Evolutionary conservation across 2,329 filamentous ascomycete genomes (phyloP).

Genomic region (Arthroderma uncinatum): DNA sequence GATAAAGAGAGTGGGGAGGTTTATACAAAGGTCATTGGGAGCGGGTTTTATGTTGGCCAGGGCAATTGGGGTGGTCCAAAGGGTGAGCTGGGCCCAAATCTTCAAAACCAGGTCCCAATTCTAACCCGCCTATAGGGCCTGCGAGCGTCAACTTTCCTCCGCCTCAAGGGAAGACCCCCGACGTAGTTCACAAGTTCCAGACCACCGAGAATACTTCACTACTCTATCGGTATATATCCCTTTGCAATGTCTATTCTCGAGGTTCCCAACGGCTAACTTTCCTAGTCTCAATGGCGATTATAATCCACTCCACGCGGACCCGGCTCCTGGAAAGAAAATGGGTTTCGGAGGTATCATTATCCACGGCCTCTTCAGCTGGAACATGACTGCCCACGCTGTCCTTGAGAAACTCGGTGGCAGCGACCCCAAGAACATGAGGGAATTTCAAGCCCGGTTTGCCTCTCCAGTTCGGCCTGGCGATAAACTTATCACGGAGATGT

Average conservation of each 20-base stretch:
- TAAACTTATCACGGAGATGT: slow-evolving; percentile 69
- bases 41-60: slow-evolving; percentile 69
- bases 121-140: slow-evolving; percentile 36
- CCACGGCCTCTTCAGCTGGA: slow-evolving; percentile 83
- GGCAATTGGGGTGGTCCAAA: slow-evolving; percentile 83
- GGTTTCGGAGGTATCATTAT: slow-evolving; percentile 83
- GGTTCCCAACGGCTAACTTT: not conserved
- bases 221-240: slow-evolving; percentile 49
- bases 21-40: slow-evolving; percentile 58
- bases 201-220: slow-evolving; percentile 61
- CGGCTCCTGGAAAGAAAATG: slow-evolving; percentile 77
- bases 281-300: slow-evolving; percentile 78
- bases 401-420: slow-evolving; percentile 62
- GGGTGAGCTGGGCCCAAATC: slow-evolving; percentile 38
- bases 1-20: slow-evolving; percentile 58
- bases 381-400: slow-evolving; percentile 62
- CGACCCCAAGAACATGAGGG: slow-evolving; percentile 69
- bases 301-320: slow-evolving; percentile 81
- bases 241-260: not conserved
- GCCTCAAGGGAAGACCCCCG: slow-evolving; percentile 59
- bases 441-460: slow-evolving; percentile 82
- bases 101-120: not conserved
- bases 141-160: slow-evolving; percentile 68
- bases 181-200: slow-evolving; percentile 58
- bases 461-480: slow-evolving; percentile 74